Percentiles rank a stretch among this genome's conserved stretches.
These are phyloP conservation scores for Yamadazyma laniorum DNA, from an alignment of 805 yeast species.

Conservation along the genomic window DNA sequence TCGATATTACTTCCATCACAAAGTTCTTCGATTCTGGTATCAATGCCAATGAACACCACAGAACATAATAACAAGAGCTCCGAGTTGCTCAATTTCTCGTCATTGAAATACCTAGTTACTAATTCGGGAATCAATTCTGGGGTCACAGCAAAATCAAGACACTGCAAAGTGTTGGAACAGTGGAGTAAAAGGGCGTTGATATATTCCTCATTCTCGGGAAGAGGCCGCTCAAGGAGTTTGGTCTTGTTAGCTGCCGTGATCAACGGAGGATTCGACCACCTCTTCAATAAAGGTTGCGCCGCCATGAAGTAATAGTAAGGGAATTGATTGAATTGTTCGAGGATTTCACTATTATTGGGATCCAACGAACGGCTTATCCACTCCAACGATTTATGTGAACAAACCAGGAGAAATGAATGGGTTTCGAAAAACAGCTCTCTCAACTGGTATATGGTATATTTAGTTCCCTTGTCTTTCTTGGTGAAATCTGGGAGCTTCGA, in stretches of 20 bases:
- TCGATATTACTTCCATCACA: neutral
- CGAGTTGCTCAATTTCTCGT: slow-evolving; percentile 8
- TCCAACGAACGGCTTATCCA: slow-evolving; percentile 31
- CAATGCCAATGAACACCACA: slow-evolving; percentile 4
- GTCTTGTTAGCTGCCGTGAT: slow-evolving; percentile 18
- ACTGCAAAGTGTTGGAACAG: neutral
- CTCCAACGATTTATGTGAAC: slow-evolving; percentile 32
- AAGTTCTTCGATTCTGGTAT: slow-evolving; percentile 3
- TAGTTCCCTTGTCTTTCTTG: neutral
- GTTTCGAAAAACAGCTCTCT: slow-evolving; percentile 30
- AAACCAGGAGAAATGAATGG: slow-evolving; percentile 36
- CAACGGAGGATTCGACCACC: slow-evolving; percentile 33
- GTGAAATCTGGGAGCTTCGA: slow-evolving; percentile 2
- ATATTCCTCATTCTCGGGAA: slow-evolving; percentile 18
- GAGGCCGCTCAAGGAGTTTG: slow-evolving; percentile 23
- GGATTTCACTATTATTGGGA: slow-evolving; percentile 17
- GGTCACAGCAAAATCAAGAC: neutral
- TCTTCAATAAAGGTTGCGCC: slow-evolving; percentile 16
- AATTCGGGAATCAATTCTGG: neutral
- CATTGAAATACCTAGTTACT: slow-evolving; percentile 7
- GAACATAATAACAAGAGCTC: slow-evolving; percentile 10
- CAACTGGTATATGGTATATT: slow-evolving; percentile 4
- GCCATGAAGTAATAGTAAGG: slow-evolving; percentile 25
- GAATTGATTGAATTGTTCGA: slow-evolving; percentile 28
- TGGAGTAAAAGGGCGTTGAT: slow-evolving; percentile 5